phyloP scores from a whole-genome alignment of 331 rosid species.

The Phaseolus coccineus region DNA sequence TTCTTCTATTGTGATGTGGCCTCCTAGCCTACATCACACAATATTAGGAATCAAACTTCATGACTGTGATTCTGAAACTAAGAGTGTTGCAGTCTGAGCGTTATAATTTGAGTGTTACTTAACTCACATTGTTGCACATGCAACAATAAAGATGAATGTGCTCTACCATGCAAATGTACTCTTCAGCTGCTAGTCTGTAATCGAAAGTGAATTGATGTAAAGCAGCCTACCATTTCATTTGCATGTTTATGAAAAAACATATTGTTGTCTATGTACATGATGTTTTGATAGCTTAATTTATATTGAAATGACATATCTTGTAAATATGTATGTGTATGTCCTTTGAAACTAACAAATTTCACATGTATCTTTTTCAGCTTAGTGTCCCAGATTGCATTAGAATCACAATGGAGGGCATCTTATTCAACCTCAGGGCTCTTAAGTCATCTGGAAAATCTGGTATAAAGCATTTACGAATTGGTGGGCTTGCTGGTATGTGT shows the following conservation, averaged over 20 bases:
- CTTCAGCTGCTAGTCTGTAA: too few species aligned
- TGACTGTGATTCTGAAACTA: too few species aligned
- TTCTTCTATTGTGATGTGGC: too few species aligned
- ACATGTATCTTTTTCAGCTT: conserved; percentile 51
- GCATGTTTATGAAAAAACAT: too few species aligned
- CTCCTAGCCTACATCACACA: too few species aligned
- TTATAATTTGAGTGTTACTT: too few species aligned
- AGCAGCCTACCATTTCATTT: too few species aligned
- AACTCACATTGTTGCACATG: too few species aligned
- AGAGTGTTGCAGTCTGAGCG: too few species aligned
- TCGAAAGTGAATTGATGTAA: too few species aligned
- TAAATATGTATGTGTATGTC: conserved; percentile 1
- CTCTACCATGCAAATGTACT: conserved; percentile 1
- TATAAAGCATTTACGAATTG: conserved; percentile 65
- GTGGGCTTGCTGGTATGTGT: conserved; percentile 53
- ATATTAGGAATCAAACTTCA: too few species aligned
- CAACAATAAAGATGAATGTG: conserved; percentile 19
- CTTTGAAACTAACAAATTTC: conserved; percentile 14
- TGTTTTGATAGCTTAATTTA: conserved; percentile 18
- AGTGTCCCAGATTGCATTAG: conserved; percentile 66
- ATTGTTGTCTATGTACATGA: conserved; percentile 4
- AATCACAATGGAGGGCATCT: conserved; percentile 60
- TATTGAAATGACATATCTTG: conserved; percentile 6
- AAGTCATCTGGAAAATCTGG: conserved; percentile 58
- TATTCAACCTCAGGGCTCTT: conserved; percentile 56